A percentile compares a stretch with the other conserved stretches of the same genome.
Evolutionary conservation across 75 land plant species (phyloP).

Genomic region (Ceratopteris richardii): DNA sequence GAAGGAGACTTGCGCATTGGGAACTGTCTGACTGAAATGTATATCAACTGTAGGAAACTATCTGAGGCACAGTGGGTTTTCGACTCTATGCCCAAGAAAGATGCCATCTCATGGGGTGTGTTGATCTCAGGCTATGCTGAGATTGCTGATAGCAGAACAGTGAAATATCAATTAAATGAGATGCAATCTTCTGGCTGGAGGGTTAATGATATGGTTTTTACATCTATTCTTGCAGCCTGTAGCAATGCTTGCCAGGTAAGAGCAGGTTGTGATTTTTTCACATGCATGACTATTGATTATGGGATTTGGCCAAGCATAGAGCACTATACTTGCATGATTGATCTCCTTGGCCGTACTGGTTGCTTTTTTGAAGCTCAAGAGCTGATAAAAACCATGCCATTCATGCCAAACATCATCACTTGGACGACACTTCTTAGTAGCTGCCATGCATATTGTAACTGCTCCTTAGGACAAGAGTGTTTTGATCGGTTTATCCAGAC

Average conservation of each 20-base stretch:
- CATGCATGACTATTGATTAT: conserved; percentile 19
- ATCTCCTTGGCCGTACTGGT: conserved; percentile 23
- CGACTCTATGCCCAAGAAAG: conserved; percentile 9
- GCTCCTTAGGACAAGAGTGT: conserved; percentile 3
- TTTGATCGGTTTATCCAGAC: too few species aligned
- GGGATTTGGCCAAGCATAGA: conserved; percentile 9
- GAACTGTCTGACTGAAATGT: conserved; percentile 14
- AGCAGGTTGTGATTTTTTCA: conserved; percentile 16
- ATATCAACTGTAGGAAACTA: conserved; percentile 18
- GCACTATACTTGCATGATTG: conserved; percentile 26
- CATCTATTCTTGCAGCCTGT: conserved; percentile 22
- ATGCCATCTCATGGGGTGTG: conserved; percentile 17
- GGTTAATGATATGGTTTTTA: conserved; percentile 14
- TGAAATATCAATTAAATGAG: conserved; percentile 15
- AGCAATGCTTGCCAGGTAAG: conserved; percentile 8
- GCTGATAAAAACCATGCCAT: conserved; percentile 17
- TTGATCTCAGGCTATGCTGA: conserved; percentile 21
- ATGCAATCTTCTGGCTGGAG: conserved; percentile 5
- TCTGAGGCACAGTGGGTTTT: conserved; percentile 12
- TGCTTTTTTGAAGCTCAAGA: conserved; percentile 13
- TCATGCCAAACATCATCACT: conserved; percentile 12
- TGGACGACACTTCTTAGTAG: conserved; percentile 20
- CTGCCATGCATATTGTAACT: conserved; percentile 8
- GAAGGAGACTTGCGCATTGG: neutral
- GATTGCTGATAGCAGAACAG: conserved; percentile 5